Evolutionary conservation across 805 yeast genomes (phyloP).

Genomic region (Lipomyces yamadae): DNA sequence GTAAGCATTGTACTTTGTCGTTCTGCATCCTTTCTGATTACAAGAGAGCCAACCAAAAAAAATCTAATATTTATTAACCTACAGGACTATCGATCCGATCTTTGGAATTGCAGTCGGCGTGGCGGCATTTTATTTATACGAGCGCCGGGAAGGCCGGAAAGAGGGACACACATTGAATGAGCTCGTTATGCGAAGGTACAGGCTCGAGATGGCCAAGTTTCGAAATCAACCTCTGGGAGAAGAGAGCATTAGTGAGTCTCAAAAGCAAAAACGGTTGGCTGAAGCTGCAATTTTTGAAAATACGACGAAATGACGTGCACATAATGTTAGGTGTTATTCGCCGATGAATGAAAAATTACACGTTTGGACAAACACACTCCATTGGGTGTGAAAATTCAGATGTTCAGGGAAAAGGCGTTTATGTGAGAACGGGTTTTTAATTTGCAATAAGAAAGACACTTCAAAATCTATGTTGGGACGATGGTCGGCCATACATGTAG

Average conservation of each 20-base stretch:
- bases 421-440: not conserved
- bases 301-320: slow-evolving; percentile 21
- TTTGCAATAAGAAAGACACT: not conserved
- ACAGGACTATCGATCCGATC: slow-evolving; percentile 34
- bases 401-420: not conserved
- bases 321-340: not conserved
- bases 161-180: slow-evolving; percentile 35
- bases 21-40: not conserved
- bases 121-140: slow-evolving; percentile 36
- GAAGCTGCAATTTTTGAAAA: slow-evolving; percentile 35
- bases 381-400: not conserved
- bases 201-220: slow-evolving; percentile 17
- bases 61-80: not conserved
- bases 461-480: not conserved
- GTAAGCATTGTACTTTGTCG: slow-evolving; percentile 9
- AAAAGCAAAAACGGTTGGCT: slow-evolving; percentile 24
- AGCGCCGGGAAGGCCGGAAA: slow-evolving; percentile 36
- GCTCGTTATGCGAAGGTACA: slow-evolving; percentile 26
- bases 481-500: not conserved
- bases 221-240: slow-evolving; percentile 9
- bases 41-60: not conserved
- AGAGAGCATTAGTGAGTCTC: slow-evolving; percentile 5
- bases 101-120: slow-evolving; percentile 38
- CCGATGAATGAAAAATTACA: not conserved
- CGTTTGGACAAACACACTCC: not conserved